Evolutionary conservation across 2,329 filamentous ascomycete genomes (phyloP).

Genomic region (Aureobasidium sp.): DNA sequence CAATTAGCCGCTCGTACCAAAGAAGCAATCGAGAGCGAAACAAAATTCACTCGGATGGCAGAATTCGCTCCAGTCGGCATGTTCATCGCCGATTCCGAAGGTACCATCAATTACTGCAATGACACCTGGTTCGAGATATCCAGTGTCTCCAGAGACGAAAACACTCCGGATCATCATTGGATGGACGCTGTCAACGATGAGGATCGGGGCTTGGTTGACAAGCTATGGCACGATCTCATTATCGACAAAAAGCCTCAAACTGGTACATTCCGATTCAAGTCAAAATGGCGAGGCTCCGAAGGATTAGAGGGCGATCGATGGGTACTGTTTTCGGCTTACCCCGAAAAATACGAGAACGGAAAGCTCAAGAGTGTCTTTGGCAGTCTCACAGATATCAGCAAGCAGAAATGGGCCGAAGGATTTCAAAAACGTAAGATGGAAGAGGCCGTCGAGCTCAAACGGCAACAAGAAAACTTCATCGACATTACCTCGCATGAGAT

Average conservation of each 20-base stretch:
- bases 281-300: constrained; percentile 54
- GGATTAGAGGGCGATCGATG: constrained; percentile 56
- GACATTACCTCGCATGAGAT: constrained; percentile 34
- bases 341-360: constrained; percentile 59
- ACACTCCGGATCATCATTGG: constrained; percentile 44
- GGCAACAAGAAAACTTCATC: constrained; percentile 75
- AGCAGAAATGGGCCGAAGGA: constrained; percentile 77
- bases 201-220: constrained; percentile 53
- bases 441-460: constrained; percentile 74
- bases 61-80: constrained; percentile 78
- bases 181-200: constrained; percentile 65
- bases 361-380: constrained; percentile 69
- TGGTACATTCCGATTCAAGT: constrained; percentile 69
- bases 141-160: constrained; percentile 30
- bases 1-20: constrained; percentile 59
- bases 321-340: constrained; percentile 71
- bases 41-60: constrained; percentile 75
- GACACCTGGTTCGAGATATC: constrained; percentile 68
- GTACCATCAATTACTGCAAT: constrained; percentile 72
- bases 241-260: constrained; percentile 58
- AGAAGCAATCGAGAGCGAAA: constrained; percentile 57
- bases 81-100: constrained; percentile 69
- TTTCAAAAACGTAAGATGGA: constrained; percentile 71
- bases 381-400: constrained; percentile 76
- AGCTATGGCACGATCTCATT: constrained; percentile 58